Evolutionary conservation across 495 filamentous ascomycete species (phyloP), one percentile per base, ranked within the genome.

Genomic region (Penicillium flavigenum): DNA sequence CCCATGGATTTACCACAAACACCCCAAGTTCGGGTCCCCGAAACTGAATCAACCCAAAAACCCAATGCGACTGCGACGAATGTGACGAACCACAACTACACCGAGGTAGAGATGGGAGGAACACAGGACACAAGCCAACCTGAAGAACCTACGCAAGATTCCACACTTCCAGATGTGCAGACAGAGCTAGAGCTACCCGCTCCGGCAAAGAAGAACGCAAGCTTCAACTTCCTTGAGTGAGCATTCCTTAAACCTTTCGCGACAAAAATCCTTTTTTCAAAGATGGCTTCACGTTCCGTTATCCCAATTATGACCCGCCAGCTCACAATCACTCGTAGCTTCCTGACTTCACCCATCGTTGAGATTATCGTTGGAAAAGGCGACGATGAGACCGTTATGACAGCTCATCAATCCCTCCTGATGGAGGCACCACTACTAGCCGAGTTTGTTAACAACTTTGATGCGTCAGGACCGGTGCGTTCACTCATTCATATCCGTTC

Each of bases 361-460:
- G 86, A 87, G 20, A 74, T 96, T 17, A 61, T 85, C n/a, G 79
- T 96, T 26, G 92, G 93, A 27, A 64, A 67, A 38, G 83, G 83
- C 36, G 82, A 83, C 9, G 66, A 75, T 3, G 76, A 84, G 61
- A 84, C 85, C 9, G 71, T 83, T 16, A 80, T 96, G 24, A 86
- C 79, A 9, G 92, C 91, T 6, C 93, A 96, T 66, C 88, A 96
- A 69, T 85, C 73, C 14, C 78, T 96, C 47, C 81, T 98, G 36
- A 65, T 78, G 4, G 80, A 84, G 58, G 91, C 88, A 22, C 88
- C 91, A 4, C 90, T 80, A 62, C 89, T 98, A 70, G 72, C 77
- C n/a, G 80, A 85, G 17, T 72, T 77, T 2, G 85, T 86, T 60
- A 69, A 76, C 9, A 67, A 82, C 26, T 87, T 89, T 57, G 69